Evolutionary conservation across 768 basidiomycete species (phyloP).

Genomic region (Suillus hirtellus): DNA sequence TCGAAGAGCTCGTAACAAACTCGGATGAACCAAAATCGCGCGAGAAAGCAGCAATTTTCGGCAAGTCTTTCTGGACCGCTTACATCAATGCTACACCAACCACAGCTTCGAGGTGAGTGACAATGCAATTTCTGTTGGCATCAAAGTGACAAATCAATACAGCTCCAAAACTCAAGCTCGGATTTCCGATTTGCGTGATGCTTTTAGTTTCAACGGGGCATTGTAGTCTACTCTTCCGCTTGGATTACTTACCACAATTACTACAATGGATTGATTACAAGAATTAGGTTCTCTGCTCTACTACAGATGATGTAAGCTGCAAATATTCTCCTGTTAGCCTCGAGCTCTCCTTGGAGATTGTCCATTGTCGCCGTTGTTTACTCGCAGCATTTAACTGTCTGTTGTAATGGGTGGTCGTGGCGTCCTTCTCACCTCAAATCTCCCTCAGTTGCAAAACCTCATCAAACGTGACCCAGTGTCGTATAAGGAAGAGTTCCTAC

Average conservation of each 20-base stretch:
- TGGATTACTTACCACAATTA: not conserved
- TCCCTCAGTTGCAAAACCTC: constrained; percentile 94
- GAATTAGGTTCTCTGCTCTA: not conserved
- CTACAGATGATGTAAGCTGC: constrained; percentile 3
- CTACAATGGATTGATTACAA: not conserved
- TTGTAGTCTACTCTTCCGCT: not conserved
- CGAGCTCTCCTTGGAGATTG: not conserved
- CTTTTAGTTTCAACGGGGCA: constrained; percentile 1
- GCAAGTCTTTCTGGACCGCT: constrained; percentile 1
- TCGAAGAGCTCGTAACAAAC: not conserved
- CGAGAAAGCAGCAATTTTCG: not conserved
- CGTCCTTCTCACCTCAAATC: constrained; percentile 79
- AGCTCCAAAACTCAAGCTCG: constrained; percentile 2
- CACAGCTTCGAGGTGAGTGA: constrained; percentile 3
- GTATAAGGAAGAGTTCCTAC: constrained; percentile 94
- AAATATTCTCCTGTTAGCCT: not conserved
- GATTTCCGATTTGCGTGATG: not conserved
- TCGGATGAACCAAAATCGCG: constrained; percentile 4
- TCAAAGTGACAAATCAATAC: not conserved
- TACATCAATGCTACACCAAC: not conserved
- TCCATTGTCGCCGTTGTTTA: not conserved
- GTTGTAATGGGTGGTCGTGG: constrained; percentile 47
- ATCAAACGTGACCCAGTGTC: constrained; percentile 90
- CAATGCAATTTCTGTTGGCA: not conserved
- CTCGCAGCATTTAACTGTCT: not conserved